Conservation (phyloP, 2,329 filamentous ascomycete genomes). For the Aspergillus proliferans region DNA sequence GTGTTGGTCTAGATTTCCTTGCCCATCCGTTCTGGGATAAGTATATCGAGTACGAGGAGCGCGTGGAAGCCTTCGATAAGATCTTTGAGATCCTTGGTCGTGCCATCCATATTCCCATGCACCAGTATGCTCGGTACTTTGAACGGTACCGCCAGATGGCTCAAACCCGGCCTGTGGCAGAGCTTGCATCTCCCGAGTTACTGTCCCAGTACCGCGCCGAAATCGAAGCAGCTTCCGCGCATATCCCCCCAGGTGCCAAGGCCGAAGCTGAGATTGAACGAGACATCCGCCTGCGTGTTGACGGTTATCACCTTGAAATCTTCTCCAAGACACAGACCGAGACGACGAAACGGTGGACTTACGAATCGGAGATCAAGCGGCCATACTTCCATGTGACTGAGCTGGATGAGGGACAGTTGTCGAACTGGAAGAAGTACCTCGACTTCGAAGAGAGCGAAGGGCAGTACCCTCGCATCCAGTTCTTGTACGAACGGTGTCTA, state of each 20-base stretch:
- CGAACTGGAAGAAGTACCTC: constrained; percentile 92
- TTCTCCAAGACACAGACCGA: constrained; percentile 79
- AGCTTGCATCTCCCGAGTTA: constrained; percentile 64
- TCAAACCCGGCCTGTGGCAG: constrained; percentile 63
- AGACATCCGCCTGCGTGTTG: constrained; percentile 72
- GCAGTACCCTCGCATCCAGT: constrained; percentile 65
- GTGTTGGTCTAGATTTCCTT: constrained; percentile 86
- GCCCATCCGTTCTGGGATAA: constrained; percentile 98
- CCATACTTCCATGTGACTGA: constrained; percentile 96
- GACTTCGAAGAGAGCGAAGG: constrained; percentile 90
- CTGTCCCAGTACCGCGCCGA: constrained; percentile 65
- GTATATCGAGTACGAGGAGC: constrained; percentile 94
- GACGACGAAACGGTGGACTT: constrained; percentile 89
- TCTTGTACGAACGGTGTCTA: constrained; percentile 88
- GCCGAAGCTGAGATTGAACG: constrained; percentile 75
- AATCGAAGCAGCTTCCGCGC: constrained; percentile 52
- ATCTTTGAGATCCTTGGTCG: constrained; percentile 79
- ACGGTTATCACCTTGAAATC: constrained; percentile 71
- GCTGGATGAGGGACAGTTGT: constrained; percentile 74
- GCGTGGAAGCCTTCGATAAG: constrained; percentile 73
- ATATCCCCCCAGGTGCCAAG: constrained; percentile 41
- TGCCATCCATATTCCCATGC: constrained; percentile 84
- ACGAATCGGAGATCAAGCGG: constrained; percentile 88
- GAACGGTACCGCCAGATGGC: constrained; percentile 79
- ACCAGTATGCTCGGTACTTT: constrained; percentile 92